These are phyloP conservation scores for Linum usitatissimum DNA, from an alignment of 345 rosid species.

Conservation along the genomic window DNA sequence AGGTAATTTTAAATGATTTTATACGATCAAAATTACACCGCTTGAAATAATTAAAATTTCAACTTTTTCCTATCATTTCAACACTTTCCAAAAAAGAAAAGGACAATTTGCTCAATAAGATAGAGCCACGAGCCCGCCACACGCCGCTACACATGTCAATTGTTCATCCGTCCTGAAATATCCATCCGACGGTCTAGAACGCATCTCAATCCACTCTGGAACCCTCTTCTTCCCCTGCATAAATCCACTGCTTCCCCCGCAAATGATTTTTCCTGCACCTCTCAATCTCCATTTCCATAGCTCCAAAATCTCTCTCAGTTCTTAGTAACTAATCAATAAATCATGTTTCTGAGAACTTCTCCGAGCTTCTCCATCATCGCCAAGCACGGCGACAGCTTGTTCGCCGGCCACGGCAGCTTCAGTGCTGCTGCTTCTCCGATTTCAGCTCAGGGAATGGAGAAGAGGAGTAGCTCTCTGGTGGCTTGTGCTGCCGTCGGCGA, in stretches of 20 bases:
- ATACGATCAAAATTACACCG: too few species aligned
- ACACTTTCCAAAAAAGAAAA: too few species aligned
- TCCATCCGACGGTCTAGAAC: slow-evolving; percentile 35
- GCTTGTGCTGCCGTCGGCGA: slow-evolving; percentile 25
- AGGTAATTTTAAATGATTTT: too few species aligned
- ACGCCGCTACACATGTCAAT: slow-evolving; percentile 36
- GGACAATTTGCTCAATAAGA: background rate
- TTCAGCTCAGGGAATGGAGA: slow-evolving; percentile 5
- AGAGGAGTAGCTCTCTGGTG: slow-evolving; percentile 10
- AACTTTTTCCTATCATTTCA: background rate
- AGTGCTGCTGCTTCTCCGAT: slow-evolving; percentile 8
- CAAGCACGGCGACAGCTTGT: slow-evolving; percentile 3
- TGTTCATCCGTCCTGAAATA: slow-evolving; percentile 4
- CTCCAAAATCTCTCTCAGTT: background rate
- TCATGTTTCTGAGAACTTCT: slow-evolving; percentile 18
- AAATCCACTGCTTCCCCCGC: background rate
- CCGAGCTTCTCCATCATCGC: slow-evolving; percentile 7
- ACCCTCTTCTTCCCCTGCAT: slow-evolving; percentile 16
- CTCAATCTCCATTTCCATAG: slow-evolving; percentile 6
- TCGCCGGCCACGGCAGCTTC: slow-evolving; percentile 12
- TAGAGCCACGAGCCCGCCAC: slow-evolving; percentile 51
- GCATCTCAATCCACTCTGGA: slow-evolving; percentile 18
- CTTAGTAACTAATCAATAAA: background rate
- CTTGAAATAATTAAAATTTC: too few species aligned
- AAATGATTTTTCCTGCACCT: background rate